Percentiles rank a stretch among this genome's conserved stretches.
These are phyloP conservation scores for Hirsutella thompsonii DNA, from an alignment of 2,329 filamentous ascomycete species.

Conservation along the genomic window DNA sequence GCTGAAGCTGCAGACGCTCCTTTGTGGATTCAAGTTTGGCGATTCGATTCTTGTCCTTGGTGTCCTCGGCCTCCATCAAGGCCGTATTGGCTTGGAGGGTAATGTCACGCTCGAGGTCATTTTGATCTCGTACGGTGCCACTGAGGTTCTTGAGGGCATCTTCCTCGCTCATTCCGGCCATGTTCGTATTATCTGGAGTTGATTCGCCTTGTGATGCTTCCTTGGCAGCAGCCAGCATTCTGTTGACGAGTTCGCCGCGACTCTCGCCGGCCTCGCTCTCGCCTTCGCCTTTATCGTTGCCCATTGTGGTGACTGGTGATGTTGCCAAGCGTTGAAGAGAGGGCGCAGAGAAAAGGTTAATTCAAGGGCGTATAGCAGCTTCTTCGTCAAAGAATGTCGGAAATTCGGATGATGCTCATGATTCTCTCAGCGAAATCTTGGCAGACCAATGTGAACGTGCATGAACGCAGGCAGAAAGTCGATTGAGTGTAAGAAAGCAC, in stretches of 20 bases:
- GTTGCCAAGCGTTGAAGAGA: too few species aligned
- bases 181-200: constrained; percentile 5
- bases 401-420: too few species aligned
- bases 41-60: constrained; percentile 49
- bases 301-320: too few species aligned
- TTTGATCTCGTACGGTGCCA: constrained; percentile 66
- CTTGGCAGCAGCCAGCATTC: constrained; percentile 19
- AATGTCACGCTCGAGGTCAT: constrained; percentile 84
- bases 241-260: constrained; percentile 13
- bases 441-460: too few species aligned
- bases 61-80: constrained; percentile 49
- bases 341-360: too few species aligned
- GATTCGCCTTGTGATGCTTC: constrained; percentile 3
- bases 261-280: constrained; percentile 10
- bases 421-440: too few species aligned
- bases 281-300: constrained; percentile 8
- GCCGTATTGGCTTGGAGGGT: constrained; percentile 46
- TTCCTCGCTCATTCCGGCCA: constrained; percentile 38
- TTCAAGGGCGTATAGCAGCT: too few species aligned
- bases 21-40: constrained; percentile 41
- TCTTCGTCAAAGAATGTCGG: too few species aligned
- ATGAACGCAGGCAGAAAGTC: too few species aligned
- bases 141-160: constrained; percentile 49
- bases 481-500: too few species aligned
- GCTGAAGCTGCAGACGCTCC: constrained; percentile 50